phyloP scores from a whole-genome alignment of 352 stramenopile species.

The Phytopythium boreale region DNA sequence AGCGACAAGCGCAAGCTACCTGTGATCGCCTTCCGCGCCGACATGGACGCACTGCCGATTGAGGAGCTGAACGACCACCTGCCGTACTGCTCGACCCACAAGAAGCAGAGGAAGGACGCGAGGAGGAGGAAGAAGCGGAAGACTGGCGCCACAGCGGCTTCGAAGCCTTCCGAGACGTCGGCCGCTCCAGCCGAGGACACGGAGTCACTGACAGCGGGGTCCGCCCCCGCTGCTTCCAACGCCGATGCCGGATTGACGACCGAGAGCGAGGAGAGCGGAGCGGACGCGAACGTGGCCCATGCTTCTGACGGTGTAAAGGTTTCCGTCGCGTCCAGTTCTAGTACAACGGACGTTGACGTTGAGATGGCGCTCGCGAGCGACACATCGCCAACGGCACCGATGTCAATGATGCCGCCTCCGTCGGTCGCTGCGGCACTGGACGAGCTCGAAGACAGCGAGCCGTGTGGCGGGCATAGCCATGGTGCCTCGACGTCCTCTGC shows the following conservation, averaged over 20 bases:
- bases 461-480: background rate
- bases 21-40: slow-evolving; percentile 91
- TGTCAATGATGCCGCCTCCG: slow-evolving; percentile 21
- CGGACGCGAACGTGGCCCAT: background rate
- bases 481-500: slow-evolving; percentile 13
- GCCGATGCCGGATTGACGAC: background rate
- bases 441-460: slow-evolving; percentile 32
- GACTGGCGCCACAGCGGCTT: slow-evolving; percentile 9
- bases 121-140: slow-evolving; percentile 75
- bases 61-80: slow-evolving; percentile 78
- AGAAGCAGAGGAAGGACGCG: slow-evolving; percentile 47
- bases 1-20: slow-evolving; percentile 64
- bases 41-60: slow-evolving; percentile 96
- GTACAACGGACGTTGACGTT: slow-evolving; percentile 16
- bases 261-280: slow-evolving; percentile 9
- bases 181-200: background rate
- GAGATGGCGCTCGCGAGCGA: slow-evolving; percentile 13
- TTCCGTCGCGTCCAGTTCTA: background rate
- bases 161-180: slow-evolving; percentile 8
- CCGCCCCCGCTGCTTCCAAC: background rate
- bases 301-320: slow-evolving; percentile 8
- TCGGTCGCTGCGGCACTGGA: slow-evolving; percentile 29
- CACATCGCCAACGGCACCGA: slow-evolving; percentile 17
- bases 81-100: slow-evolving; percentile 74
- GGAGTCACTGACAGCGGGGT: background rate